Evolutionary conservation across 805 yeast species (phyloP).

Genomic region (Barnettozyma siamensis): DNA sequence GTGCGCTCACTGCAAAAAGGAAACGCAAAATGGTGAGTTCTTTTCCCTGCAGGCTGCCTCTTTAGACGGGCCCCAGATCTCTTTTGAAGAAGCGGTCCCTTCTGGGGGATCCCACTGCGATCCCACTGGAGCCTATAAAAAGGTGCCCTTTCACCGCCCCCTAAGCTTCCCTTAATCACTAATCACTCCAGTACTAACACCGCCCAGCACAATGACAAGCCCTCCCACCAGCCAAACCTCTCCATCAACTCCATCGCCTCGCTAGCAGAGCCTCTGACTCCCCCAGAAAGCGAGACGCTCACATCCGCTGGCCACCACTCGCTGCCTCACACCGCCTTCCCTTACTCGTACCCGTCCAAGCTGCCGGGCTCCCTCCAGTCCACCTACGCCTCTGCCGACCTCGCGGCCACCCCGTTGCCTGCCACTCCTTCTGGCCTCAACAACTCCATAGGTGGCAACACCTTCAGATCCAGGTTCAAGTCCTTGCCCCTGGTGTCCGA

Average conservation of each 20-base stretch:
- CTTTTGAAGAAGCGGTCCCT: too few species aligned
- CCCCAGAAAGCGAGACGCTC: constrained; percentile 33
- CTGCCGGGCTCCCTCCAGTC: constrained; percentile 1
- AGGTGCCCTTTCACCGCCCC: too few species aligned
- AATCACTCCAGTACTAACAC: too few species aligned
- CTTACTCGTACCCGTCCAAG: too few species aligned
- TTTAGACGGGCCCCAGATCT: too few species aligned
- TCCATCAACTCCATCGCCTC: constrained; percentile 37
- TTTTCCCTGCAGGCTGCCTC: too few species aligned
- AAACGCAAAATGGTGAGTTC: constrained; percentile 5
- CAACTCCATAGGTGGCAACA: constrained; percentile 21
- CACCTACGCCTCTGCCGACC: constrained; percentile 1
- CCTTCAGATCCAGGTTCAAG: constrained; percentile 26
- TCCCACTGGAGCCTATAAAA: too few species aligned
- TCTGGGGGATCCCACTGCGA: too few species aligned
- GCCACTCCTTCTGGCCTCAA: constrained; percentile 20
- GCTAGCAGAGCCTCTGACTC: constrained; percentile 47
- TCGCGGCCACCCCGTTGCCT: constrained; percentile 8
- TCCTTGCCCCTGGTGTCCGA: constrained; percentile 32
- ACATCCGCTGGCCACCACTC: constrained; percentile 17
- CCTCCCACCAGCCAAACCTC: constrained; percentile 20
- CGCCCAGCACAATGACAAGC: constrained; percentile 15
- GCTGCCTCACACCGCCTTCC: constrained; percentile 6
- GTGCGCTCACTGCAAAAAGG: background rate
- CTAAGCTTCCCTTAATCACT: too few species aligned